phyloP scores from a whole-genome alignment of 73 alveolate genomes.

The Tetrahymena borealis region DNA sequence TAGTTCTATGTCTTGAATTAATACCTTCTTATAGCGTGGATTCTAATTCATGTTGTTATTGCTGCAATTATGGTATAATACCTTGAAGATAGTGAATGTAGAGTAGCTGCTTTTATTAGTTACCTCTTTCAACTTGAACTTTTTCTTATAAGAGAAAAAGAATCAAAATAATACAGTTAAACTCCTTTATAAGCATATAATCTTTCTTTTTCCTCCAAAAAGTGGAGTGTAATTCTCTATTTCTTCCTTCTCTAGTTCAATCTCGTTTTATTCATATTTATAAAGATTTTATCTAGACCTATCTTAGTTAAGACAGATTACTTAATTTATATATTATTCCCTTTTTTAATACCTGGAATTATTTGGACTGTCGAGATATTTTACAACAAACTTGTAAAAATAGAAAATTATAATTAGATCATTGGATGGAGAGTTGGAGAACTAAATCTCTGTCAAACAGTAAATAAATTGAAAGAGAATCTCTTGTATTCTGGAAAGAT shows the following conservation, averaged over 20 bases:
- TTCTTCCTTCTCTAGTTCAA: not conserved
- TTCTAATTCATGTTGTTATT: not conserved
- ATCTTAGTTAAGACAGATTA: not conserved
- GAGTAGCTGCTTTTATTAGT: not conserved
- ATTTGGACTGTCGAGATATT: not conserved
- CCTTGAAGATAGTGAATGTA: not conserved
- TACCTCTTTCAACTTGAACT: not conserved
- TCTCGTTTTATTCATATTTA: not conserved
- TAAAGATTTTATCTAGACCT: not conserved
- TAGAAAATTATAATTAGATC: not conserved
- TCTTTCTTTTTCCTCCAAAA: not conserved
- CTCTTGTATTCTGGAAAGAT: not conserved
- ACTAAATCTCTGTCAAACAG: not conserved
- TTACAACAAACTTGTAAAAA: not conserved
- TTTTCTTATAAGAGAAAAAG: not conserved
- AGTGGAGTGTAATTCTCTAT: not conserved
- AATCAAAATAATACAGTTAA: not conserved
- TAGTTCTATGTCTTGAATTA: not conserved
- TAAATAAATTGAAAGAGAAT: not conserved
- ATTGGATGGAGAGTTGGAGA: not conserved
- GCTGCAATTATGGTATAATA: not conserved
- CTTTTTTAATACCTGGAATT: not conserved
- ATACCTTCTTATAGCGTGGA: not conserved
- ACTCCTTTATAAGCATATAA: not conserved
- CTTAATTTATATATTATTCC: not conserved